Conservation (phyloP, 1,139 yeast genomes). For the Candida mesenterica region DNA sequence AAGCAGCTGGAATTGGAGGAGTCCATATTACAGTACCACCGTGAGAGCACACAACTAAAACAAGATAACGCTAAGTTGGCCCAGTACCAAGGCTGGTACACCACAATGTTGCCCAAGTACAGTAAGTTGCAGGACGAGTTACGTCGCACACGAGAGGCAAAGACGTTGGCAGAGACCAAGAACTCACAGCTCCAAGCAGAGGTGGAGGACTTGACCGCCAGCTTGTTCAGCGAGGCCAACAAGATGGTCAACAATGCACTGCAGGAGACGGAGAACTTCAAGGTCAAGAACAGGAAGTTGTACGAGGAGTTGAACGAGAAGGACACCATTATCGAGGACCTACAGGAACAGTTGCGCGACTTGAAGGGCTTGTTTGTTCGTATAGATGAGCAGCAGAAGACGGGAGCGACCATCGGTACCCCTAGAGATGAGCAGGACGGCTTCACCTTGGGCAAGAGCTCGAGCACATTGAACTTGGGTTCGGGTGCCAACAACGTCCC, state of each 20-base stretch:
- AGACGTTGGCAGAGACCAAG: constrained; percentile 54
- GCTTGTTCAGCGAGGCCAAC: constrained; percentile 78
- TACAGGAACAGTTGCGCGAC: constrained; percentile 68
- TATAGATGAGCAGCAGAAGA: constrained; percentile 33
- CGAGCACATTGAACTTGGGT: not conserved
- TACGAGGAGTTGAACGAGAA: constrained; percentile 70
- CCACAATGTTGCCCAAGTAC: constrained; percentile 27
- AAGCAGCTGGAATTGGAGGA: constrained; percentile 56
- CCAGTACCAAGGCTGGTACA: constrained; percentile 34
- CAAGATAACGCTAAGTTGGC: constrained; percentile 17
- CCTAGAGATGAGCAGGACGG: constrained; percentile 11
- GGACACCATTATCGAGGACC: constrained; percentile 61
- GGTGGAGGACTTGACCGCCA: constrained; percentile 74
- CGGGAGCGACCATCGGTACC: constrained; percentile 8
- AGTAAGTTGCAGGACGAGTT: constrained; percentile 33
- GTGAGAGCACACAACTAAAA: constrained; percentile 29
- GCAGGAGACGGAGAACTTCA: constrained; percentile 53
- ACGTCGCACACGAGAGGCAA: constrained; percentile 30
- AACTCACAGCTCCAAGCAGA: constrained; percentile 61
- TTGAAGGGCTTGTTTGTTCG: constrained; percentile 49
- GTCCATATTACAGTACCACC: constrained; percentile 31
- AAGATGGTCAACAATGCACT: constrained; percentile 75
- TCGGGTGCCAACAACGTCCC: not conserved
- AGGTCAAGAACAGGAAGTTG: constrained; percentile 55
- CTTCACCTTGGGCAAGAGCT: not conserved